A percentile compares a stretch with the other conserved stretches of the same genome.
These are phyloP conservation scores for Kazachstania kunashirensis DNA, from an alignment of 805 yeast genomes.

Conservation along the genomic window DNA sequence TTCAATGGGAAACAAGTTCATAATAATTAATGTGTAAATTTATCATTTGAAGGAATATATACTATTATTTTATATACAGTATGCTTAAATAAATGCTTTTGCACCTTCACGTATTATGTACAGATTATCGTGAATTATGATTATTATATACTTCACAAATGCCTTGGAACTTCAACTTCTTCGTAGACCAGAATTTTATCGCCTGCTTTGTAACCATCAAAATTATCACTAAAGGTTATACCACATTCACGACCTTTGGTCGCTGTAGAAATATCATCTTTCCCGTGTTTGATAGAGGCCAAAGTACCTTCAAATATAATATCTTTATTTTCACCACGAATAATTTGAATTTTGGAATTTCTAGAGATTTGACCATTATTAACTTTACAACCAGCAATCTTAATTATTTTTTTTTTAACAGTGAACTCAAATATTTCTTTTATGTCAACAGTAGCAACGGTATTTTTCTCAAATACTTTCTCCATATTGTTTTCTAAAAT, in stretches of 20 bases:
- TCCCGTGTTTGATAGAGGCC: constrained; percentile 67
- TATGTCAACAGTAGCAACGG: constrained; percentile 56
- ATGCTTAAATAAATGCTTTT: too few species aligned
- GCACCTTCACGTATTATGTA: too few species aligned
- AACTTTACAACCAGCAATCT: constrained; percentile 85
- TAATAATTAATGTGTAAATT: too few species aligned
- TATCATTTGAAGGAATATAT: too few species aligned
- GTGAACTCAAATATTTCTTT: constrained; percentile 66
- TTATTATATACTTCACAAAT: too few species aligned
- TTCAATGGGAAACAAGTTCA: constrained; percentile 63
- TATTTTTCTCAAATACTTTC: constrained; percentile 58
- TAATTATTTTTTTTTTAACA: constrained; percentile 45
- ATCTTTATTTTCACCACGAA: constrained; percentile 39
- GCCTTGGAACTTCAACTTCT: constrained; percentile 49
- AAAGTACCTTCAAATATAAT: constrained; percentile 45
- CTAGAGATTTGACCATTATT: constrained; percentile 56
- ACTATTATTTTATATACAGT: too few species aligned
- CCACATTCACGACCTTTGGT: constrained; percentile 91
- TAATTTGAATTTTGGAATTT: constrained; percentile 47
- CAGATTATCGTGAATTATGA: too few species aligned
- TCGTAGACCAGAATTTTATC: constrained; percentile 70
- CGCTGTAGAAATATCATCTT: constrained; percentile 68
- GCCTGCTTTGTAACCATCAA: constrained; percentile 63
- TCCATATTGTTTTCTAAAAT: constrained; percentile 49
- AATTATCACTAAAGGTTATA: constrained; percentile 48